Evolutionary conservation across 2,329 filamentous ascomycete species (phyloP), one percentile per base, ranked within the genome.

Genomic region (Trichophyton schoenleinii): DNA sequence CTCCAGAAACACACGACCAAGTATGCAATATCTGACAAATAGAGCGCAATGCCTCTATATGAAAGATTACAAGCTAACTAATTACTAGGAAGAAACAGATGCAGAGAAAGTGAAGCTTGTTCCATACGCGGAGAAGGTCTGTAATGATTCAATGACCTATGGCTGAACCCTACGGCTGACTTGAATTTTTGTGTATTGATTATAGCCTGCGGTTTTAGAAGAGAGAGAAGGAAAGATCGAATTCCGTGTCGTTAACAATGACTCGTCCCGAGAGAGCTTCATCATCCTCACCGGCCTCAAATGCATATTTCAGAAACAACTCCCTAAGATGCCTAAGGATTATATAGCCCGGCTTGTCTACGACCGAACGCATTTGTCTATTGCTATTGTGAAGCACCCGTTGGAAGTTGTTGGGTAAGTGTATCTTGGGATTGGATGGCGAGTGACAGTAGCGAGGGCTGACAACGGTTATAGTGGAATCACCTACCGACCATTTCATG

Each of bases 261-360:
- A 99, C 71, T 88, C 88, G 68, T 81, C 86, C 42, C 83, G 87
- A 66, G 90, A 96, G 70, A 95, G 89, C 70, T 86, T 91, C 66
- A 95, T 97, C 70, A 95, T 99, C 68, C 80, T 99, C 63, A 96
- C 92, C 0, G 94, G 94, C 13, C 80, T 99, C 61, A 99, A 97
- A 73, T 96, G 91, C 71, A 95, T 99, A 66, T 97, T 99, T 70
- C 94, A 99, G 73, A 97, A 97, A 69, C 94, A 99, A 71, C 80
- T 99, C 4, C 94, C 94, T 0, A 97, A 97, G 75, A 99, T 99
- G 94, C 94, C 94, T 13, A 96, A 97, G 74, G 94, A 97, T 71
- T 99, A 99, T 73, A 97, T 99, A 68, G 94, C 94, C 3, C 88
- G 94, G 44, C 84, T 99, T 6, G 94, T 99, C 62, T 99, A 99